These are phyloP conservation scores for Talaromyces sp. DNA, from an alignment of 2,329 filamentous ascomycete species.

Conservation along the genomic window DNA sequence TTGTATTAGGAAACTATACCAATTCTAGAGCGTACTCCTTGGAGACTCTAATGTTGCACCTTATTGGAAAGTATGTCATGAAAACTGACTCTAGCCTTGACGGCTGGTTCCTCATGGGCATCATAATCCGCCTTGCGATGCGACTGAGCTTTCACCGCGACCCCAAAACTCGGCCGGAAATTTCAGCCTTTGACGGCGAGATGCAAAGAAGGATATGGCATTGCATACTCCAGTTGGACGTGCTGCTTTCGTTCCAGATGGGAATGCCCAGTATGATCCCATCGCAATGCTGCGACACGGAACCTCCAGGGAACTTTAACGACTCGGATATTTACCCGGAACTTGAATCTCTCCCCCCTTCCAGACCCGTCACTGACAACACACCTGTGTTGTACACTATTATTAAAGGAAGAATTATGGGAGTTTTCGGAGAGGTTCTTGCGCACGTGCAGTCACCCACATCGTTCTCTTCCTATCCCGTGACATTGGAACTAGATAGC, in stretches of 20 bases:
- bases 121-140: constrained; percentile 51
- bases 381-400: constrained; percentile 37
- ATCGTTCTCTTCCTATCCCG: constrained; percentile 10
- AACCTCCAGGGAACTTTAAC: constrained; percentile 49
- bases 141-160: constrained; percentile 54
- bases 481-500: constrained; percentile 19
- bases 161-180: constrained; percentile 42
- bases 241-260: constrained; percentile 55
- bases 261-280: constrained; percentile 56
- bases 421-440: constrained; percentile 23
- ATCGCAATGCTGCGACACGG: constrained; percentile 53
- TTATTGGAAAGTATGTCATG: constrained; percentile 49
- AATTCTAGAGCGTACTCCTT: constrained; percentile 47
- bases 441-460: constrained; percentile 14
- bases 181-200: constrained; percentile 50
- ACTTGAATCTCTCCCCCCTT: constrained; percentile 42
- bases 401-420: constrained; percentile 25
- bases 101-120: constrained; percentile 46
- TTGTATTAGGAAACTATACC: constrained; percentile 50
- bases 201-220: constrained; percentile 33
- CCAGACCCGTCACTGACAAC: constrained; percentile 46
- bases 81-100: constrained; percentile 49
- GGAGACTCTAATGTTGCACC: constrained; percentile 50
- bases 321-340: constrained; percentile 54
- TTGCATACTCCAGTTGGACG: constrained; percentile 46